Evolutionary conservation across 352 stramenopile genomes (phyloP).

Genomic region (Peronospora tabacina): DNA sequence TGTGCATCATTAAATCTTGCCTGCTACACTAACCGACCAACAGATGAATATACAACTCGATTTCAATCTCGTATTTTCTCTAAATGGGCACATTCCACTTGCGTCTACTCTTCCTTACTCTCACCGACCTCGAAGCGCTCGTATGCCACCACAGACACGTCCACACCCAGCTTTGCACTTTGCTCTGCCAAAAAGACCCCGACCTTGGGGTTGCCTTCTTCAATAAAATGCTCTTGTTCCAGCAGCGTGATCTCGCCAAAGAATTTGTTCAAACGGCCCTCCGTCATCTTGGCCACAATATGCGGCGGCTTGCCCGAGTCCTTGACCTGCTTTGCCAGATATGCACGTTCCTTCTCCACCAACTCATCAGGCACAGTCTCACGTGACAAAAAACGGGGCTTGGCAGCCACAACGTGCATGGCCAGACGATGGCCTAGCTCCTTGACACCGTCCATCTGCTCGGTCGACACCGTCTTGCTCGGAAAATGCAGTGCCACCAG

Average conservation of each 20-base stretch:
- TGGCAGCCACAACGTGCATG: constrained; percentile 94
- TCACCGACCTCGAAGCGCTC: constrained; percentile 70
- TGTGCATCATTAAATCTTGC: constrained; percentile 1
- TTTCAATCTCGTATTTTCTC: constrained; percentile 1
- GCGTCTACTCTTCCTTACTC: constrained; percentile 42
- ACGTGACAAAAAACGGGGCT: constrained; percentile 86
- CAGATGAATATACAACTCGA: not conserved
- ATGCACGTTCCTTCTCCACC: constrained; percentile 87
- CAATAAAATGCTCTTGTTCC: constrained; percentile 91
- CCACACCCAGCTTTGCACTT: constrained; percentile 57
- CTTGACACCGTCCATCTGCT: constrained; percentile 51
- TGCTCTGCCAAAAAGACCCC: constrained; percentile 60
- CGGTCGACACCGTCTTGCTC: constrained; percentile 33
- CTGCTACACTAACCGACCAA: constrained; percentile 16
- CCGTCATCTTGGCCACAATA: constrained; percentile 92
- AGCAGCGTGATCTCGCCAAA: constrained; percentile 90
- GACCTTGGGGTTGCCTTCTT: constrained; percentile 88
- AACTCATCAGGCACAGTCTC: constrained; percentile 77
- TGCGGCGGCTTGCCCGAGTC: constrained; percentile 84
- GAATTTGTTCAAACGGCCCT: constrained; percentile 90
- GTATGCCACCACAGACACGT: constrained; percentile 57
- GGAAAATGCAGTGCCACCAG: constrained; percentile 87
- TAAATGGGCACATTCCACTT: constrained; percentile 16
- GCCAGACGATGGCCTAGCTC: constrained; percentile 88
- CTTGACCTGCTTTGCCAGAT: constrained; percentile 87